Conservation (phyloP, 495 filamentous ascomycete species). For the Neurospora intermedia region DNA sequence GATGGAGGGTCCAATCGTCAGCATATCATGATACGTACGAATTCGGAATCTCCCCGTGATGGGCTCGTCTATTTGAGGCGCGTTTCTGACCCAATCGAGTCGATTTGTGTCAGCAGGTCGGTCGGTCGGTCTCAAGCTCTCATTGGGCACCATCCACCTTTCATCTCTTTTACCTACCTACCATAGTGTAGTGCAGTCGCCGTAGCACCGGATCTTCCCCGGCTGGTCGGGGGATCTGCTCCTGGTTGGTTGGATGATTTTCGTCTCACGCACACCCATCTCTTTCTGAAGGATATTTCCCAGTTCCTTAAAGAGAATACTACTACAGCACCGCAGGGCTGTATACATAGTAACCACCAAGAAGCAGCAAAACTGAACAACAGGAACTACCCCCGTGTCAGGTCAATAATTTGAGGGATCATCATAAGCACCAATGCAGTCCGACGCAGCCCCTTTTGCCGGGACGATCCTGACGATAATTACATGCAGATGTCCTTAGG, state of each 20-base stretch:
- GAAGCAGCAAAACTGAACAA: neutral
- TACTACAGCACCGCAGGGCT: neutral
- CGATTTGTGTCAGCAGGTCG: neutral
- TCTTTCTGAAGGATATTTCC: neutral
- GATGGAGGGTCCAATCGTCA: neutral
- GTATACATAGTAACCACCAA: neutral
- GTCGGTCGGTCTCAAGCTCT: neutral
- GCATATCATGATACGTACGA: neutral
- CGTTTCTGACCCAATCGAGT: neutral
- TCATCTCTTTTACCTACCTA: neutral
- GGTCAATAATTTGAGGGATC: neutral
- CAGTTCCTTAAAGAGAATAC: neutral
- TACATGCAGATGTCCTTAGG: neutral
- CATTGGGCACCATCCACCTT: neutral
- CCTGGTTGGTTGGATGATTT: neutral
- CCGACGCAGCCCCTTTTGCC: neutral
- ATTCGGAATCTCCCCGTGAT: neutral
- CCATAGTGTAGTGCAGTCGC: neutral
- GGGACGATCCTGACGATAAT: neutral
- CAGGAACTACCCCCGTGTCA: neutral
- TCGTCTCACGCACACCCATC: neutral
- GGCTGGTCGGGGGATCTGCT: neutral
- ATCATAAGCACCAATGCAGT: neutral
- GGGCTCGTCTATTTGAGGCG: neutral
- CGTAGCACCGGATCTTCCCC: neutral